Conservation (phyloP, 2,329 filamentous ascomycete genomes). For the Trichoderma sp. region DNA sequence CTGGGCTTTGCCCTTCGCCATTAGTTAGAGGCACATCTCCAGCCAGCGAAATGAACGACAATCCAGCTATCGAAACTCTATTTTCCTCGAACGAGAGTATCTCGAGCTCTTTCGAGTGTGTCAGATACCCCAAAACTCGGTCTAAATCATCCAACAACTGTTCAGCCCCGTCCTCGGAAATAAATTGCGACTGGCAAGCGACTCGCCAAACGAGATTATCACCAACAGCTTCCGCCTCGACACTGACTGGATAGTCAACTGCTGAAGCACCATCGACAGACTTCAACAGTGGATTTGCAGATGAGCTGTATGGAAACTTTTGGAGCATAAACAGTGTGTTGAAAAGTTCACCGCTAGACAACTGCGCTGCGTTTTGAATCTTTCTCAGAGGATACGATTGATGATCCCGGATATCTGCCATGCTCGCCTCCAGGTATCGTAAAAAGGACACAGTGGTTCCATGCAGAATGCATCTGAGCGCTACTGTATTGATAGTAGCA, state of each 20-base stretch:
- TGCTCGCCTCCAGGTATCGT: slow-evolving; percentile 70
- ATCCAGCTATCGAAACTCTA: slow-evolving; percentile 64
- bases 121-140: slow-evolving; percentile 55
- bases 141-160: slow-evolving; percentile 62
- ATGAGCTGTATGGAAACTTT: slow-evolving; percentile 31
- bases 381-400: slow-evolving; percentile 78
- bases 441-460: slow-evolving; percentile 67
- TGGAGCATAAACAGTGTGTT: slow-evolving; percentile 61
- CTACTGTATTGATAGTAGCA: slow-evolving; percentile 90
- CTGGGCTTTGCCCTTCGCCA: rapidly evolving
- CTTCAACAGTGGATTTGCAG: slow-evolving; percentile 49
- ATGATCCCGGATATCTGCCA: slow-evolving; percentile 65
- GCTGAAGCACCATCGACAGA: slow-evolving; percentile 66
- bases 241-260: slow-evolving; percentile 79
- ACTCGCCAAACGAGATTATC: slow-evolving; percentile 67
- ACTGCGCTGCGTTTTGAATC: slow-evolving; percentile 51
- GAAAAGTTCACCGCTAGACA: slow-evolving; percentile 47
- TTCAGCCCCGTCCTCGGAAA: slow-evolving; percentile 48
- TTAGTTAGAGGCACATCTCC: neutral
- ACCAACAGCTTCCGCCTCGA: slow-evolving; percentile 70
- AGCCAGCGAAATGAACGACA: slow-evolving; percentile 40
- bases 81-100: slow-evolving; percentile 55
- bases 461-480: slow-evolving; percentile 71
- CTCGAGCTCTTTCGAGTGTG: slow-evolving; percentile 49
- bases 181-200: slow-evolving; percentile 63